These are phyloP conservation scores for Nemania sp. DNA, from an alignment of 2,329 filamentous ascomycete species.

Conservation along the genomic window DNA sequence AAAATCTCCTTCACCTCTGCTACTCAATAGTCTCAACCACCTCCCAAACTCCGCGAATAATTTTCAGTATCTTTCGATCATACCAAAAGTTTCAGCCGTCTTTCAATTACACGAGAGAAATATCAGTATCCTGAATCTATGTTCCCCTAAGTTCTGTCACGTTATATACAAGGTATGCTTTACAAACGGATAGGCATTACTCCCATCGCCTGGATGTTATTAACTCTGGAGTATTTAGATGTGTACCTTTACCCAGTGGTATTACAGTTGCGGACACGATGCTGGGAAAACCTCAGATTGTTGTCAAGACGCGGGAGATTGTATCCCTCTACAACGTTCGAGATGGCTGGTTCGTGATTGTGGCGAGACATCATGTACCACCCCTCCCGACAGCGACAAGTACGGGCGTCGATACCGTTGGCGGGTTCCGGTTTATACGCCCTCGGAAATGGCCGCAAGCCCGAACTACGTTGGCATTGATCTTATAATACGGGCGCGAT, in stretches of 20 bases:
- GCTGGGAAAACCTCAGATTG: background rate
- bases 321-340: background rate
- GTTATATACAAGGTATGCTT: conserved; percentile 1
- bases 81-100: background rate
- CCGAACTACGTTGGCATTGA: conserved; percentile 1
- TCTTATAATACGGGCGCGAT: background rate
- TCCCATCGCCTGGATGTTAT: background rate
- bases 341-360: conserved; percentile 1
- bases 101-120: background rate
- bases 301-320: background rate
- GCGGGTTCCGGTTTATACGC: background rate
- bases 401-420: background rate
- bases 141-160: background rate
- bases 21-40: background rate
- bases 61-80: background rate
- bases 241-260: background rate
- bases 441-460: background rate
- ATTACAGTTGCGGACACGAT: background rate
- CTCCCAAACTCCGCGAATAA: background rate
- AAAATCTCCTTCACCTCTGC: background rate
- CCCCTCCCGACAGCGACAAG: background rate
- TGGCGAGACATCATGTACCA: background rate
- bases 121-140: background rate
- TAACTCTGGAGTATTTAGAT: conserved; percentile 1
- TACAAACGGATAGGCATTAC: background rate